Percentiles rank a stretch among this genome's conserved stretches.
phyloP scores from a whole-genome alignment of 306 rosid species.

The Notholithocarpus densiflorus region DNA sequence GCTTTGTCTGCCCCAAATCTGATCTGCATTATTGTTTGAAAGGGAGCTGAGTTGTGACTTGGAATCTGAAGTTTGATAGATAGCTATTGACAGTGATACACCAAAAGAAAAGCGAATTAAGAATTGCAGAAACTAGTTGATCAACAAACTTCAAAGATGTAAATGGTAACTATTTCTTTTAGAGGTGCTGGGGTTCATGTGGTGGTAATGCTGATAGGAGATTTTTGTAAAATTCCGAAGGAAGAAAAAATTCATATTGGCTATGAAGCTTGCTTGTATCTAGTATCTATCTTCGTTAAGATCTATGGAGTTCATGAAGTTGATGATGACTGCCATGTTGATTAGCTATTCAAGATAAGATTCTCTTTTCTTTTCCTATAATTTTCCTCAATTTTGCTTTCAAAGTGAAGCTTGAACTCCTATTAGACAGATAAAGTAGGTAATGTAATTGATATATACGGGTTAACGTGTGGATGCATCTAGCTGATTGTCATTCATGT shows the following conservation, averaged over 20 bases:
- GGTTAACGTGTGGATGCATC: slow-evolving; percentile 20
- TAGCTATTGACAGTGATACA: slow-evolving; percentile 17
- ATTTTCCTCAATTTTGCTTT: slow-evolving; percentile 17
- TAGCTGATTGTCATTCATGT: neutral
- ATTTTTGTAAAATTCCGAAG: slow-evolving; percentile 8
- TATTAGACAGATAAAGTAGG: slow-evolving; percentile 18
- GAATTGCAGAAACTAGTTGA: slow-evolving; percentile 19
- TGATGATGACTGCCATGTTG: slow-evolving; percentile 22
- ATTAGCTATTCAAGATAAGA: slow-evolving; percentile 23
- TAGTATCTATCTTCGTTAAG: slow-evolving; percentile 14
- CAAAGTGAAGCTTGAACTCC: slow-evolving; percentile 10
- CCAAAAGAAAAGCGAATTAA: neutral
- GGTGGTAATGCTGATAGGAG: slow-evolving; percentile 26
- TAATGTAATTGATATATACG: slow-evolving; percentile 6
- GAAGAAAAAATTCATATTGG: slow-evolving; percentile 17
- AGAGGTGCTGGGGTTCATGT: slow-evolving; percentile 16
- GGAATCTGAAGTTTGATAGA: slow-evolving; percentile 33
- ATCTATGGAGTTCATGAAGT: slow-evolving; percentile 24
- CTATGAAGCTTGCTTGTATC: slow-evolving; percentile 9
- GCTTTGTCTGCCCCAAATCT: slow-evolving; percentile 32
- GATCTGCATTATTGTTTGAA: slow-evolving; percentile 29
- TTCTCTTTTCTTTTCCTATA: slow-evolving; percentile 6
- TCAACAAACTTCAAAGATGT: slow-evolving; percentile 12
- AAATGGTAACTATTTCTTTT: slow-evolving; percentile 1
- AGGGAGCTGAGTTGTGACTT: slow-evolving; percentile 36